Conservation (phyloP, 306 rosid genomes). For the Trifolium pratense region DNA sequence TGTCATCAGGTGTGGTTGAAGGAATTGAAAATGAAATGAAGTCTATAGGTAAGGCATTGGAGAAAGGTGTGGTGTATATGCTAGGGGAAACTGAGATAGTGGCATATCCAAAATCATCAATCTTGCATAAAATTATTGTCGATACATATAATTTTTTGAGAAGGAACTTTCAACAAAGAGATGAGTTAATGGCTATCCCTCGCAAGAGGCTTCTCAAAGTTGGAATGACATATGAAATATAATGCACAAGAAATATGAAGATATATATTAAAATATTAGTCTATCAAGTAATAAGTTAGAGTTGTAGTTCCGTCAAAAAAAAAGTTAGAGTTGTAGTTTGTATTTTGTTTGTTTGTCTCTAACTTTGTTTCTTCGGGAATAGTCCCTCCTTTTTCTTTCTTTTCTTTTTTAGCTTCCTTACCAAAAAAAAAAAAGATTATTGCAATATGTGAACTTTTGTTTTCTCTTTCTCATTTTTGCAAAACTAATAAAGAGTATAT, state of each 20-base stretch:
- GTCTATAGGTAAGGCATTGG: constrained; percentile 54
- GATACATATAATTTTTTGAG: constrained; percentile 55
- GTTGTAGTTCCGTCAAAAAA: too few species aligned
- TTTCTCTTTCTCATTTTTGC: neutral
- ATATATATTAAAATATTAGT: neutral
- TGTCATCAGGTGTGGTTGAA: neutral
- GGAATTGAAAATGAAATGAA: constrained; percentile 49
- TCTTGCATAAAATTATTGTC: constrained; percentile 54
- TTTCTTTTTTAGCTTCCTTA: too few species aligned
- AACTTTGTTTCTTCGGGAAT: too few species aligned
- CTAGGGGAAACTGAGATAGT: constrained; percentile 63
- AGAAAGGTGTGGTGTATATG: constrained; percentile 60
- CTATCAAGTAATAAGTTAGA: neutral
- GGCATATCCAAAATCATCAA: constrained; percentile 55
- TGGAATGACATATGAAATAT: constrained; percentile 45
- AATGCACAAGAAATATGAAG: neutral
- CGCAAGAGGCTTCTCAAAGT: constrained; percentile 57
- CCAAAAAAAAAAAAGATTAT: too few species aligned
- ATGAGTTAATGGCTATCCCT: constrained; percentile 50
- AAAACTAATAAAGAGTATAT: neutral
- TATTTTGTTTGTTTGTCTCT: neutral
- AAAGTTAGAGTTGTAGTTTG: neutral
- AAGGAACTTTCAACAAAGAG: constrained; percentile 59
- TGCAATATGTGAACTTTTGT: neutral
- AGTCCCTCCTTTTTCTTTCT: too few species aligned